A percentile compares a stretch with the other conserved stretches of the same genome.
Conservation (phyloP, 2,329 filamentous ascomycete species). For the Cercospora citrullina region DNA sequence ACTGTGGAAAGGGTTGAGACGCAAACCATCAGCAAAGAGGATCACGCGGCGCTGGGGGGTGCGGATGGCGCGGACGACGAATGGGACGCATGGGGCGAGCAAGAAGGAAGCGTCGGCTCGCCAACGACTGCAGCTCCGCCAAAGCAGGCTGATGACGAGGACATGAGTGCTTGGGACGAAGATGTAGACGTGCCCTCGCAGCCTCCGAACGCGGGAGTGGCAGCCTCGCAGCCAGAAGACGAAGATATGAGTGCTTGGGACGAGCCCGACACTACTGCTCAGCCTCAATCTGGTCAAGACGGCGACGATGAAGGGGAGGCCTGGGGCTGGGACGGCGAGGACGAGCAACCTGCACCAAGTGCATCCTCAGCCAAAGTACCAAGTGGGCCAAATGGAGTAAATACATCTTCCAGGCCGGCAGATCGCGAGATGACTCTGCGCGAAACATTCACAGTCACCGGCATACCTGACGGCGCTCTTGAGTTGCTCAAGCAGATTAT, state of each 20-base stretch:
- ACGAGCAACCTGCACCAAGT: slow-evolving; percentile 36
- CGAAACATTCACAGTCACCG: slow-evolving; percentile 86
- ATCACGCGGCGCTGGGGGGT: slow-evolving; percentile 55
- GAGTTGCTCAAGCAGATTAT: slow-evolving; percentile 60
- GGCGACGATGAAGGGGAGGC: slow-evolving; percentile 76
- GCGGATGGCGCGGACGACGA: slow-evolving; percentile 61
- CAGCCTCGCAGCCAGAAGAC: slow-evolving; percentile 38
- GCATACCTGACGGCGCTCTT: slow-evolving; percentile 77
- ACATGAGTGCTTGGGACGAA: slow-evolving; percentile 52
- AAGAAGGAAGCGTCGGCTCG: slow-evolving; percentile 52
- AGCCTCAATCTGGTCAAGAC: slow-evolving; percentile 35
- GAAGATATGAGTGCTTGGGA: slow-evolving; percentile 54
- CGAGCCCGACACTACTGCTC: slow-evolving; percentile 28
- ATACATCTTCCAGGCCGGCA: slow-evolving; percentile 26
- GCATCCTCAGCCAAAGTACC: slow-evolving; percentile 29
- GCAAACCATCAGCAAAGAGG: slow-evolving; percentile 70
- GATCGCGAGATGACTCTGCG: slow-evolving; percentile 63
- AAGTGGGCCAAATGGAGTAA: slow-evolving; percentile 32
- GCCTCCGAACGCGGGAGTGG: slow-evolving; percentile 41
- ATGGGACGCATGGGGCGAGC: slow-evolving; percentile 76
- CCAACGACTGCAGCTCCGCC: slow-evolving; percentile 21
- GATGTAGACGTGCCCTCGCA: slow-evolving; percentile 20
- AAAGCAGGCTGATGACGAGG: slow-evolving; percentile 45
- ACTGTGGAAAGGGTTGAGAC: slow-evolving; percentile 83
- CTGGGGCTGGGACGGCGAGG: slow-evolving; percentile 83